Percentiles rank a stretch among this genome's conserved stretches.
Conservation (phyloP, 805 yeast species). For the Pichia phayaonensis region DNA sequence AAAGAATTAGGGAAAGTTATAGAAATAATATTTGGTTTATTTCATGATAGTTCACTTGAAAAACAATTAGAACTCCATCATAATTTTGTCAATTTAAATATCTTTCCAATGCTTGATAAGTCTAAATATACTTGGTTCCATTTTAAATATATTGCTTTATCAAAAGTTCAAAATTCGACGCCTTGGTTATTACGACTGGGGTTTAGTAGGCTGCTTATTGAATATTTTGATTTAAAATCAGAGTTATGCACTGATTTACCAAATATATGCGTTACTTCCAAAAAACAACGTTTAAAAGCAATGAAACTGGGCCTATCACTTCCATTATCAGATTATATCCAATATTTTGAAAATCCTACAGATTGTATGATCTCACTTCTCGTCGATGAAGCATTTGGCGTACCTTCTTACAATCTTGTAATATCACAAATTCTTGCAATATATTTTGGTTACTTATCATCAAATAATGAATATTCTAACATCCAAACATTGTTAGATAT, state of each 20-base stretch:
- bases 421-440: conserved; percentile 25
- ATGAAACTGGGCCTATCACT: conserved; percentile 11
- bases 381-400: conserved; percentile 8
- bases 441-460: conserved; percentile 13
- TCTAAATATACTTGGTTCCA: conserved; percentile 19
- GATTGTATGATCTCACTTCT: conserved; percentile 22
- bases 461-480: background rate
- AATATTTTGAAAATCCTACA: conserved; percentile 2
- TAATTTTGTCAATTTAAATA: conserved; percentile 12
- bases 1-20: conserved; percentile 13
- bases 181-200: conserved; percentile 39
- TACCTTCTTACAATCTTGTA: background rate
- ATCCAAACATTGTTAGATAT: background rate
- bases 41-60: conserved; percentile 9
- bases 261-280: background rate
- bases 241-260: background rate
- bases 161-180: conserved; percentile 6
- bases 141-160: conserved; percentile 11
- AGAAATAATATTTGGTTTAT: conserved; percentile 13
- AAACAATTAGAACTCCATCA: conserved; percentile 7
- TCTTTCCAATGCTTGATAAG: conserved; percentile 7
- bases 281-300: background rate
- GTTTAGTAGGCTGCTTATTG: conserved; percentile 24
- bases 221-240: conserved; percentile 27
- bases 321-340: conserved; percentile 11